Percentiles rank a stretch among this genome's conserved stretches.
Conservation (phyloP, 768 basidiomycete species). For the Naganishia onofrii region DNA sequence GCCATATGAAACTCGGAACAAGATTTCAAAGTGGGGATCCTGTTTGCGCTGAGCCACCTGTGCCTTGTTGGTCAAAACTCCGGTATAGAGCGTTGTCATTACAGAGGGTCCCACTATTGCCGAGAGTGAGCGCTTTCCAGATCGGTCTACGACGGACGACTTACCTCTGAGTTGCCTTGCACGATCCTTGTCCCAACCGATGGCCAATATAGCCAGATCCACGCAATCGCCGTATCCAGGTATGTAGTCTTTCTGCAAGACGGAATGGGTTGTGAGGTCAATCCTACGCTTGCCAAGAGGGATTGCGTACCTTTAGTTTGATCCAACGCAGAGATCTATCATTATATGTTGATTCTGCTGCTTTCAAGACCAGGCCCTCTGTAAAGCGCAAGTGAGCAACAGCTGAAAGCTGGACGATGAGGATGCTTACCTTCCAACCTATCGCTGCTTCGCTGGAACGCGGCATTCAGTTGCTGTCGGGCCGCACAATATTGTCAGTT, state of each 20-base stretch:
- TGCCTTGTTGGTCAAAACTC: conserved; percentile 60
- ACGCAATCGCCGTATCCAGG: conserved; percentile 75
- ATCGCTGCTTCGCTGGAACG: conserved; percentile 27
- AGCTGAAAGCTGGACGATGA: neutral
- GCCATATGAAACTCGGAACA: conserved; percentile 77
- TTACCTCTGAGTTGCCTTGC: conserved; percentile 72
- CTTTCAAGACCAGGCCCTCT: conserved; percentile 70
- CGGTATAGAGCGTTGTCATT: conserved; percentile 78
- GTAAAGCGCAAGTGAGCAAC: neutral
- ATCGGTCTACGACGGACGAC: conserved; percentile 14
- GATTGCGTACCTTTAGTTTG: conserved; percentile 58
- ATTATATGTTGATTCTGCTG: conserved; percentile 66
- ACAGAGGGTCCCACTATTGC: conserved; percentile 65
- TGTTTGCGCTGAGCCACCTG: conserved; percentile 45
- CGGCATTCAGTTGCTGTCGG: neutral
- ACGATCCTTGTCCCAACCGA: conserved; percentile 73
- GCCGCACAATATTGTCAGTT: neutral
- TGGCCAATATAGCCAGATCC: conserved; percentile 74
- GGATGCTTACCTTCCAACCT: conserved; percentile 32
- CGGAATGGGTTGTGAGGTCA: neutral
- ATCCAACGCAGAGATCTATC: conserved; percentile 71
- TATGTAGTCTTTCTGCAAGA: conserved; percentile 72
- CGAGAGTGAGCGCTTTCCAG: conserved; percentile 27
- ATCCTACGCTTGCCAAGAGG: neutral
- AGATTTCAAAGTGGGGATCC: conserved; percentile 66